These are phyloP conservation scores for Zasmidium angulare DNA, from an alignment of 2,329 filamentous ascomycete genomes.

Conservation along the genomic window DNA sequence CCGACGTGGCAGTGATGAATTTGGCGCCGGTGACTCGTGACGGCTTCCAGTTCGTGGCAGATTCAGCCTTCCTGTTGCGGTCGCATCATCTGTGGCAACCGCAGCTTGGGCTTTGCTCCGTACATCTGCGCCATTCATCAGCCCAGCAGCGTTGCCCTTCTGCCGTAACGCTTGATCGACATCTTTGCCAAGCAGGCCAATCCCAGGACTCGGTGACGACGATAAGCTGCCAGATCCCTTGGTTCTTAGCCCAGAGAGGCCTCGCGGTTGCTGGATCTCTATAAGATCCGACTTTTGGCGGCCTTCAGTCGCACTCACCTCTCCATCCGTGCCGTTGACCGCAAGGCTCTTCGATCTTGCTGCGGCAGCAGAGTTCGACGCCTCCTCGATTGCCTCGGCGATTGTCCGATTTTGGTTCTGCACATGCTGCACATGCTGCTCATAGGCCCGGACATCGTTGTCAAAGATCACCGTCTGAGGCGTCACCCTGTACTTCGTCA, in stretches of 20 bases:
- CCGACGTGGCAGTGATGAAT: constrained; percentile 22
- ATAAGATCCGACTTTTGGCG: constrained; percentile 3
- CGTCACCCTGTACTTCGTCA: constrained; percentile 74
- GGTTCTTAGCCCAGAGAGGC: constrained; percentile 18
- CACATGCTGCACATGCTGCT: constrained; percentile 31
- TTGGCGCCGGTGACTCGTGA: constrained; percentile 29
- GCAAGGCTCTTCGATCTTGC: constrained; percentile 4
- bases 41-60: constrained; percentile 40
- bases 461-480: constrained; percentile 93
- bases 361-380: constrained; percentile 37
- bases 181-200: constrained; percentile 31
- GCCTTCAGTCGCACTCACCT: neutral
- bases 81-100: constrained; percentile 62
- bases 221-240: constrained; percentile 34
- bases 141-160: constrained; percentile 58
- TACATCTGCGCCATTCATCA: constrained; percentile 59
- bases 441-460: constrained; percentile 61
- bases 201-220: constrained; percentile 35
- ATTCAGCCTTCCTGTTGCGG: constrained; percentile 65
- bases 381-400: constrained; percentile 85
- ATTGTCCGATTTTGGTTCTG: constrained; percentile 60
- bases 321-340: neutral
- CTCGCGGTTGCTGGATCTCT: constrained; percentile 10
- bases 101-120: constrained; percentile 62
- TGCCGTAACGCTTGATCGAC: constrained; percentile 43